Conservation (phyloP, 495 filamentous ascomycete species). For the Massariosphaeria phaeospora region DNA sequence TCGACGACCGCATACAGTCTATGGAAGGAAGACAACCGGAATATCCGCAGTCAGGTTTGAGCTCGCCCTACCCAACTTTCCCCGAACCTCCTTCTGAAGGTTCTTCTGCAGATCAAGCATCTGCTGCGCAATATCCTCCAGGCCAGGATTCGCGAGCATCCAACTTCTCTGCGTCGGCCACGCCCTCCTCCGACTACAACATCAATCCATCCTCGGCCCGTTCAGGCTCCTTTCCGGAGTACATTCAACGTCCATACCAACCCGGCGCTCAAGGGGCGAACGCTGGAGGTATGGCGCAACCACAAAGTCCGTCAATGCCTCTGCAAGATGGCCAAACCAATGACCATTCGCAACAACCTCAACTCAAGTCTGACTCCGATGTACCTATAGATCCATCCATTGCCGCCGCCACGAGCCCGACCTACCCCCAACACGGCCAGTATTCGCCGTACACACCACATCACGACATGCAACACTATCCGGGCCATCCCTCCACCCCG, state of each 20-base stretch:
- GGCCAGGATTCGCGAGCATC: constrained; percentile 68
- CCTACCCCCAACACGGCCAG: constrained; percentile 68
- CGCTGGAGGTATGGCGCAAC: constrained; percentile 92
- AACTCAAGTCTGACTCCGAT: constrained; percentile 87
- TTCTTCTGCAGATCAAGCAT: constrained; percentile 76
- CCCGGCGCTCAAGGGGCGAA: constrained; percentile 66
- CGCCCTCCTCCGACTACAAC: constrained; percentile 83
- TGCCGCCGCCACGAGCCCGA: constrained; percentile 83
- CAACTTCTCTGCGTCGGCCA: constrained; percentile 69
- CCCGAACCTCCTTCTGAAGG: constrained; percentile 73
- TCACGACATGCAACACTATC: constrained; percentile 78
- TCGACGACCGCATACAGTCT: constrained; percentile 35
- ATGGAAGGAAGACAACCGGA: constrained; percentile 90
- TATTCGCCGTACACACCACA: constrained; percentile 84
- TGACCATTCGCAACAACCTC: constrained; percentile 57
- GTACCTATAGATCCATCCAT: constrained; percentile 99
- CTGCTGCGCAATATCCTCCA: constrained; percentile 67
- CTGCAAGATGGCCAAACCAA: constrained; percentile 71
- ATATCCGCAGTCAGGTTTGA: constrained; percentile 99
- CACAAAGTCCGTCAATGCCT: constrained; percentile 92
- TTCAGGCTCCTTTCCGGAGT: constrained; percentile 74
- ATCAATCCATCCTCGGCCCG: constrained; percentile 72
- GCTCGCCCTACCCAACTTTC: constrained; percentile 67
- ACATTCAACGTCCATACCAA: constrained; percentile 56
- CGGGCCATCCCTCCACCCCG: constrained; percentile 40